Conservation (phyloP, 768 basidiomycete species). For the Tylopilus balloui region DNA sequence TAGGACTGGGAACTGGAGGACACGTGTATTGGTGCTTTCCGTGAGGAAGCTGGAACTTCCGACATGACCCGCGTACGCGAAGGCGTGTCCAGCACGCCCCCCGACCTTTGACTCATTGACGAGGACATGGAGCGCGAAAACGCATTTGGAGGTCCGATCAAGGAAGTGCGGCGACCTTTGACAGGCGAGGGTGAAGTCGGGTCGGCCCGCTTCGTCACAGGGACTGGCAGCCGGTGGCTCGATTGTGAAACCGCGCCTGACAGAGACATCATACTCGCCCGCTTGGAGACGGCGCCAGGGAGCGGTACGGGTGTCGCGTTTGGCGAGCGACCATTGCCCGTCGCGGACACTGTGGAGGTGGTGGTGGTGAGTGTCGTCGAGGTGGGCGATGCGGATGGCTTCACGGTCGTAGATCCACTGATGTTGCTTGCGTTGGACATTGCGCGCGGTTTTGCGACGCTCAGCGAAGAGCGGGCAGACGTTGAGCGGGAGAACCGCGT, state of each 20-base stretch:
- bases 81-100: constrained; percentile 32
- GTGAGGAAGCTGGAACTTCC: constrained; percentile 32
- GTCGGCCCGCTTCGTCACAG: constrained; percentile 28
- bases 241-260: constrained; percentile 35
- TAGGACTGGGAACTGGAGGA: constrained; percentile 22
- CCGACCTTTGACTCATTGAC: constrained; percentile 13
- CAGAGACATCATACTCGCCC: constrained; percentile 34
- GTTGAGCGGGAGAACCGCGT: constrained; percentile 37
- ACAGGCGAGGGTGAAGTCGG: constrained; percentile 27
- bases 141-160: constrained; percentile 29
- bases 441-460: constrained; percentile 48
- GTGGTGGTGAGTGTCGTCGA: constrained; percentile 26
- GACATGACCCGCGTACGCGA: constrained; percentile 44
- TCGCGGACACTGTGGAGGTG: constrained; percentile 19
- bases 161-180: constrained; percentile 24
- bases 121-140: constrained; percentile 19
- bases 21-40: constrained; percentile 22
- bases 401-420: constrained; percentile 51
- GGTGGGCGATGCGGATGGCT: constrained; percentile 27
- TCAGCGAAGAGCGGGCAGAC: constrained; percentile 40
- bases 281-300: constrained; percentile 32
- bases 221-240: constrained; percentile 38
- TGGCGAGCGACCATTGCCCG: constrained; percentile 37
- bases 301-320: constrained; percentile 48
- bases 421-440: constrained; percentile 46